Evolutionary conservation across 2,329 filamentous ascomycete genomes (phyloP), one percentile per base, ranked within the genome.

Genomic region (Macrophomina tecta): DNA sequence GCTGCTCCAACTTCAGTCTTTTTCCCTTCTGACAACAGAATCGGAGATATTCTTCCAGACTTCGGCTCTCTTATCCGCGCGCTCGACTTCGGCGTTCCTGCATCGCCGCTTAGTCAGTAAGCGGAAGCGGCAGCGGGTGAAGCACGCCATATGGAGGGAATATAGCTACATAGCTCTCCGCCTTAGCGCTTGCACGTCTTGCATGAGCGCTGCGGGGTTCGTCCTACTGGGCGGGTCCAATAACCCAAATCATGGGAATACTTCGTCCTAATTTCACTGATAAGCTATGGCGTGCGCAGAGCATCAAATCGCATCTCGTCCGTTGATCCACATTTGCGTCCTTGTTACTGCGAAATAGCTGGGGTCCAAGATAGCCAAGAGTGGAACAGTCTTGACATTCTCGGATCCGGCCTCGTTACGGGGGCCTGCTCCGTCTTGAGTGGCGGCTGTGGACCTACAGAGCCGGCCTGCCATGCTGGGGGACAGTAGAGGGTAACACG

Each of bases 61-160:
- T 18, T 36, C 58, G 32, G 58, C 45, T 23, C 46, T 62, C 30
- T 62, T 28, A 36, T 36, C 58, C 58, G 30, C 42, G 32, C 30
- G 12, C 18, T 48, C 32, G 58, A 34, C 5, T 18, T 62, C 58
- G 42, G n/a, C 18, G 42, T 62, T 62, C 45, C 58, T 49, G 42
- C 9, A 62, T 49, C 45, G 32, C 14, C n/a, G 63, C 63, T 65
- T 65, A 65, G 63, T 65, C 51, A 65, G 52, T 48, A 40, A 45
- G 40, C 55, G 23, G 34, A 56, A 56, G 52, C 34, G 52, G 48
- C n/a, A 46, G 49, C 18, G 36, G 16, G 42, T 18, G 36, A 23
- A 65, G 63, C 63, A 65, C 63, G 63, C 30, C 51, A 65, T 65
- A 49, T 16, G 14, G 42, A 42, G 58, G 58, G 42, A 18, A 62